Evolutionary conservation across 306 rosid species (phyloP).

Genomic region (Castanea crenata): DNA sequence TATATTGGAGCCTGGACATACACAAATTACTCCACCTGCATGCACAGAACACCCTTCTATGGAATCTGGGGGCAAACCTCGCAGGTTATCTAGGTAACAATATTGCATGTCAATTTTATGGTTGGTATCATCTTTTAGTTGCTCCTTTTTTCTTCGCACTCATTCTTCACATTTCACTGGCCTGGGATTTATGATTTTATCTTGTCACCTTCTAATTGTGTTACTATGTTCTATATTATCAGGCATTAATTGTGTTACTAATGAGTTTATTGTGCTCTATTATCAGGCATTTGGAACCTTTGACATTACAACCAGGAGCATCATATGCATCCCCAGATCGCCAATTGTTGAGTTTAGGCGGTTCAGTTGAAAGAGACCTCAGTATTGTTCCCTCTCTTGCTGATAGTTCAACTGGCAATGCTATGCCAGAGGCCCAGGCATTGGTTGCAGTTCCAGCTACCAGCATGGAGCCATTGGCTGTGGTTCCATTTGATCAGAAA

Average conservation of each 20-base stretch:
- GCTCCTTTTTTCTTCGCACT: neutral
- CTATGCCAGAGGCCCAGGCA: slow-evolving; percentile 45
- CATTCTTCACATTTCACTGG: neutral
- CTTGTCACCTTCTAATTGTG: slow-evolving; percentile 15
- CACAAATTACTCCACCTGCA: slow-evolving; percentile 29
- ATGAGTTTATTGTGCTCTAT: slow-evolving; percentile 3
- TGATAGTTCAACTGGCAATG: slow-evolving; percentile 40
- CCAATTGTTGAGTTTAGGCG: slow-evolving; percentile 38
- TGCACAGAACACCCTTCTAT: slow-evolving; percentile 35
- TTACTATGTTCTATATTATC: slow-evolving; percentile 18
- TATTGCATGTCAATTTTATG: slow-evolving; percentile 3
- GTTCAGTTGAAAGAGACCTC: slow-evolving; percentile 40
- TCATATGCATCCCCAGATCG: slow-evolving; percentile 37
- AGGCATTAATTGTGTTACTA: slow-evolving; percentile 31
- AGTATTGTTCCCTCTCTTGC: slow-evolving; percentile 31
- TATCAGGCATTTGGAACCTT: slow-evolving; percentile 50
- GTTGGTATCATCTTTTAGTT: neutral
- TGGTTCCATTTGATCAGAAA: slow-evolving; percentile 56
- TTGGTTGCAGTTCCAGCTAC: slow-evolving; percentile 58
- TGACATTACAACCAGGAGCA: slow-evolving; percentile 42
- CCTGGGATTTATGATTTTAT: neutral
- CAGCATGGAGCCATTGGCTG: slow-evolving; percentile 56
- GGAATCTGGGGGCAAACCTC: slow-evolving; percentile 23
- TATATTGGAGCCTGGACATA: slow-evolving; percentile 63
- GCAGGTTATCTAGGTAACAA: slow-evolving; percentile 43